phyloP scores from a whole-genome alignment of 306 rosid genomes.

The Lablab purpureus region DNA sequence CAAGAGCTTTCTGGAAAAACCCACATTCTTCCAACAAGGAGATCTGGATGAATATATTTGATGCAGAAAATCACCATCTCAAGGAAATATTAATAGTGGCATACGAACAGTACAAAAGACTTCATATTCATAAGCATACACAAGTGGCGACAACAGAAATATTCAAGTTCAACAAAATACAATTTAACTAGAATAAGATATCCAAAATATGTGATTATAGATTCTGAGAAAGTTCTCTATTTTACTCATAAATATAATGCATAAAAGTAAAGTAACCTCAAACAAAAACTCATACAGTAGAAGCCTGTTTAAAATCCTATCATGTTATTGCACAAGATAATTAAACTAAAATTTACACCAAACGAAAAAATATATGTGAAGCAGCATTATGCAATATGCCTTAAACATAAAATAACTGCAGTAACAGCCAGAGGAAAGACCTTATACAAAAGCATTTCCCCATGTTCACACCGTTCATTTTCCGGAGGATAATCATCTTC shows the following conservation, averaged over 20 bases:
- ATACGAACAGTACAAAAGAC: slow-evolving; percentile 30
- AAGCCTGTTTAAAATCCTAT: slow-evolving; percentile 9
- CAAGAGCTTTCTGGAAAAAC: slow-evolving; percentile 73
- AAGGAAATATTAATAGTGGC: not conserved
- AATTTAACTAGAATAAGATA: slow-evolving; percentile 20
- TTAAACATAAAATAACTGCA: slow-evolving; percentile 38
- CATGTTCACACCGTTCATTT: slow-evolving; percentile 91
- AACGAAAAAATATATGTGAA: slow-evolving; percentile 19
- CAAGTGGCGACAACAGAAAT: slow-evolving; percentile 14
- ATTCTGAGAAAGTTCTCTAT: slow-evolving; percentile 21
- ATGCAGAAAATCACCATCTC: slow-evolving; percentile 42
- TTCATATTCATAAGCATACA: slow-evolving; percentile 19
- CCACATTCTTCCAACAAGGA: slow-evolving; percentile 88
- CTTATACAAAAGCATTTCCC: slow-evolving; percentile 96
- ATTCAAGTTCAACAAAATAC: slow-evolving; percentile 17
- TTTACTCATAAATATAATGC: not conserved
- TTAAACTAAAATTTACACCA: slow-evolving; percentile 12
- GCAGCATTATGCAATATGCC: slow-evolving; percentile 20
- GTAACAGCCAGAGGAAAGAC: slow-evolving; percentile 50
- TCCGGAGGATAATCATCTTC: slow-evolving; percentile 98
- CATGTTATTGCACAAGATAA: slow-evolving; percentile 23
- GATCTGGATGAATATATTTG: slow-evolving; percentile 59
- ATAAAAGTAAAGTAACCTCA: not conserved
- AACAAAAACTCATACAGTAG: not conserved
- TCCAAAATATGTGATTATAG: slow-evolving; percentile 16